Percentiles rank a stretch among this genome's conserved stretches.
These are phyloP conservation scores for Moesziomyces parantarcticus DNA, from an alignment of 1,284 basidiomycete species.

Conservation along the genomic window DNA sequence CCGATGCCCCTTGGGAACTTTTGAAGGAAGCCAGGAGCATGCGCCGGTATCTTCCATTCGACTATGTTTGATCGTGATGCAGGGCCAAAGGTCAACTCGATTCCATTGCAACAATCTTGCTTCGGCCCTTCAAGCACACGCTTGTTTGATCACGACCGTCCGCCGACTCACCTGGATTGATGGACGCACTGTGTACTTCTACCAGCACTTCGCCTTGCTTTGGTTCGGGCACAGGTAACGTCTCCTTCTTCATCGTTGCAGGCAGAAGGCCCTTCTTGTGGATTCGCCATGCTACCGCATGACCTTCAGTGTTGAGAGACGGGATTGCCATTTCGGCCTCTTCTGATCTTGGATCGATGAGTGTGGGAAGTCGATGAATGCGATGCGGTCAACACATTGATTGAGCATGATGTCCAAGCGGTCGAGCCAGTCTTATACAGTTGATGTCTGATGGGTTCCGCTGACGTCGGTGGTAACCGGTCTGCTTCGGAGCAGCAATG, in stretches of 20 bases:
- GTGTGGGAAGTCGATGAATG: too few species aligned
- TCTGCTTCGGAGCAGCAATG: too few species aligned
- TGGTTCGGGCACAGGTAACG: neutral
- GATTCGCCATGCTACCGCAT: neutral
- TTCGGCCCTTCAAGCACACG: neutral
- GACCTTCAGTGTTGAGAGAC: too few species aligned
- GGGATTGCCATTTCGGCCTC: too few species aligned
- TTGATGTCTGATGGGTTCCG: too few species aligned
- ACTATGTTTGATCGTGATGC: neutral
- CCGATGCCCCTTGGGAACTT: constrained; percentile 3
- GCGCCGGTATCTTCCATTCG: constrained; percentile 1
- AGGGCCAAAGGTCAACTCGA: constrained; percentile 1
- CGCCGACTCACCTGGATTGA: constrained; percentile 4
- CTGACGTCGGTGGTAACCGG: too few species aligned
- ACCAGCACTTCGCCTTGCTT: constrained; percentile 5
- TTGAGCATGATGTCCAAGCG: too few species aligned
- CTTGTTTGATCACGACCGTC: neutral
- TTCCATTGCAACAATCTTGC: too few species aligned
- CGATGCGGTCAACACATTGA: too few species aligned
- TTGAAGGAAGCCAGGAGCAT: constrained; percentile 1
- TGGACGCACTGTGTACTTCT: neutral
- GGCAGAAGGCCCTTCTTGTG: constrained; percentile 1
- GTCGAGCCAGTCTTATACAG: too few species aligned
- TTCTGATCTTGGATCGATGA: too few species aligned
- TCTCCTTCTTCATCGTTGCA: constrained; percentile 1